A percentile compares a stretch with the other conserved stretches of the same genome.
Conservation (phyloP, 306 rosid genomes). For the Rubus parviflorus region DNA sequence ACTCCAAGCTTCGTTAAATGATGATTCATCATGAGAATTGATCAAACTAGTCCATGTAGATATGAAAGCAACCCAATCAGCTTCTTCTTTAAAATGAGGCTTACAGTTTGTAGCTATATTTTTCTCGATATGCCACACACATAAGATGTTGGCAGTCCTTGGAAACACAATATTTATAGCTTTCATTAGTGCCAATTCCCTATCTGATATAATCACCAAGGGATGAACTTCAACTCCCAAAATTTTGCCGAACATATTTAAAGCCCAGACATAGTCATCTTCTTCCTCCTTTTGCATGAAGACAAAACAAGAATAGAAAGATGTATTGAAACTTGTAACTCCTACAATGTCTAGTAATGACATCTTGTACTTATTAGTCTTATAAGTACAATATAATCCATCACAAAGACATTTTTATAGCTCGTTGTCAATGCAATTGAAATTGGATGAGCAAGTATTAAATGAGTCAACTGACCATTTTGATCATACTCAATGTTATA, state of each 20-base stretch:
- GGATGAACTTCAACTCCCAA: not conserved
- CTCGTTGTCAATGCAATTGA: constrained; percentile 12
- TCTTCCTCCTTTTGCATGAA: not conserved
- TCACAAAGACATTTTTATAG: not conserved
- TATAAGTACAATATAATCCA: constrained; percentile 4
- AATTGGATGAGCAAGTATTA: constrained; percentile 4
- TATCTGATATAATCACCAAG: not conserved
- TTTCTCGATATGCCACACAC: not conserved
- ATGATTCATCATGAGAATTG: not conserved
- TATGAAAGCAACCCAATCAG: not conserved
- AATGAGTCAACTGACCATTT: not conserved
- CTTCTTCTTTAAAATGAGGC: not conserved
- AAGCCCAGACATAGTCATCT: not conserved
- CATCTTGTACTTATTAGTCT: not conserved
- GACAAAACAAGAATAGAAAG: not conserved
- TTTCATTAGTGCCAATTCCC: not conserved
- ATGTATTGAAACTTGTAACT: not conserved
- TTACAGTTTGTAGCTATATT: not conserved
- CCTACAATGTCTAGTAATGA: not conserved
- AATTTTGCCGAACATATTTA: not conserved
- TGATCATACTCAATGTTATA: not conserved
- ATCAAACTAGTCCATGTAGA: not conserved
- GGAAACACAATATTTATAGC: not conserved
- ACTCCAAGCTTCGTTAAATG: not conserved
- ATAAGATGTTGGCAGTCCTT: not conserved